These are phyloP conservation scores for Pythium sukuiense DNA, from an alignment of 352 stramenopile genomes.

Conservation along the genomic window DNA sequence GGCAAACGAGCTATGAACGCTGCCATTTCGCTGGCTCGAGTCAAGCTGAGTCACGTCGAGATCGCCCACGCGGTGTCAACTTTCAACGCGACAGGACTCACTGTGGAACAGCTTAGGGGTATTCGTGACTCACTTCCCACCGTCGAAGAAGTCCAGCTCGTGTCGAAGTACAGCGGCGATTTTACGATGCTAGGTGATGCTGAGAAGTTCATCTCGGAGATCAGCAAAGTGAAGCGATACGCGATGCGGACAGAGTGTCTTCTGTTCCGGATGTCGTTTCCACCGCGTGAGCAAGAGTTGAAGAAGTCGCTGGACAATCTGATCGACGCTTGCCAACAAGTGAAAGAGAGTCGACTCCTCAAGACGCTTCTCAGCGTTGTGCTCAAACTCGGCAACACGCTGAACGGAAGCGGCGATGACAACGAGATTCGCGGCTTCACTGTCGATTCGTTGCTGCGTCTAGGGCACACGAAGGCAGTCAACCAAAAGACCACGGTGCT, in stretches of 20 bases:
- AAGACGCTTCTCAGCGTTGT: slow-evolving; percentile 96
- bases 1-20: slow-evolving; percentile 97
- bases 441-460: slow-evolving; percentile 93
- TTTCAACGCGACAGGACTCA: slow-evolving; percentile 67
- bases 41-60: slow-evolving; percentile 93
- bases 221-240: slow-evolving; percentile 78
- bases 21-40: slow-evolving; percentile 93
- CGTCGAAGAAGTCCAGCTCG: slow-evolving; percentile 84
- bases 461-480: slow-evolving; percentile 93
- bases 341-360: slow-evolving; percentile 91
- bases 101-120: slow-evolving; percentile 76
- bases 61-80: slow-evolving; percentile 75
- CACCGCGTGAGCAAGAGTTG: slow-evolving; percentile 80
- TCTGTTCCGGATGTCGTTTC: slow-evolving; percentile 79
- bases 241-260: slow-evolving; percentile 69
- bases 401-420: slow-evolving; percentile 91
- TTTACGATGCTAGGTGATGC: slow-evolving; percentile 62
- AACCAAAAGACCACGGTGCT: slow-evolving; percentile 98
- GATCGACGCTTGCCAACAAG: slow-evolving; percentile 91
- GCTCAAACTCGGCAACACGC: slow-evolving; percentile 95
- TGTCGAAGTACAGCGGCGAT: slow-evolving; percentile 83
- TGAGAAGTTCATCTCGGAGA: slow-evolving; percentile 89
- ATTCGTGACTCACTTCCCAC: slow-evolving; percentile 95
- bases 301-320: slow-evolving; percentile 77
- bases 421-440: slow-evolving; percentile 94